phyloP scores from a whole-genome alignment of 2,329 filamentous ascomycete species.

The Pyricularia sp. region DNA sequence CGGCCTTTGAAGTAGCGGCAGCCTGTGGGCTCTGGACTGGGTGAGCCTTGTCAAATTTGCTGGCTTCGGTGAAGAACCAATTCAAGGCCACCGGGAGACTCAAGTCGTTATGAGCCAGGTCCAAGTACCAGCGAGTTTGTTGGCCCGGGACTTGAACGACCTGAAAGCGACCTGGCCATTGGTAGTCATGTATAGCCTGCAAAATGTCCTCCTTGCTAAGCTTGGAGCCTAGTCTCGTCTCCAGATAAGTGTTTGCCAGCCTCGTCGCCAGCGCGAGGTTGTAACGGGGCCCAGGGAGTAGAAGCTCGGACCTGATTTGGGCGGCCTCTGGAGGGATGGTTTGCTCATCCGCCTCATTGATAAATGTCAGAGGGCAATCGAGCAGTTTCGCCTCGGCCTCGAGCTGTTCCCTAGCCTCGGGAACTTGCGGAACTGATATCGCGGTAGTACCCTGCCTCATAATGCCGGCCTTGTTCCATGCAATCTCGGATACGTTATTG shows the following conservation, averaged over 20 bases:
- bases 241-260: conserved; percentile 3
- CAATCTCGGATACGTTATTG: conserved; percentile 49
- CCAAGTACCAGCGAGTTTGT: conserved; percentile 1
- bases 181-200: background rate
- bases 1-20: background rate
- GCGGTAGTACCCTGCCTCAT: conserved; percentile 47
- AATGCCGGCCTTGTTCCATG: conserved; percentile 63
- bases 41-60: background rate
- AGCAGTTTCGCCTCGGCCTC: conserved; percentile 1
- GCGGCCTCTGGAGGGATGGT: background rate
- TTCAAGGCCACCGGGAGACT: conserved; percentile 2
- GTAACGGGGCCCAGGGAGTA: background rate
- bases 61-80: conserved; percentile 3
- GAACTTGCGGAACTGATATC: conserved; percentile 23
- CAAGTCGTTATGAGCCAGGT: conserved; percentile 3
- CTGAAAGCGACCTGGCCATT: conserved; percentile 2
- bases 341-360: background rate
- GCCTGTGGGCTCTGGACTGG: background rate
- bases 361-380: background rate
- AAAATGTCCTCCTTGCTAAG: background rate
- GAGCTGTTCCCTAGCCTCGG: background rate
- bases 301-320: background rate
- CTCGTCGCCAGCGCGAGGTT: conserved; percentile 1
- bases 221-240: background rate
- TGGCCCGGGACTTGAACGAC: background rate